Evolutionary conservation across 257 asterid genomes (phyloP), one percentile per base, ranked within the genome.

Genomic region (Cynanchum wilfordii): DNA sequence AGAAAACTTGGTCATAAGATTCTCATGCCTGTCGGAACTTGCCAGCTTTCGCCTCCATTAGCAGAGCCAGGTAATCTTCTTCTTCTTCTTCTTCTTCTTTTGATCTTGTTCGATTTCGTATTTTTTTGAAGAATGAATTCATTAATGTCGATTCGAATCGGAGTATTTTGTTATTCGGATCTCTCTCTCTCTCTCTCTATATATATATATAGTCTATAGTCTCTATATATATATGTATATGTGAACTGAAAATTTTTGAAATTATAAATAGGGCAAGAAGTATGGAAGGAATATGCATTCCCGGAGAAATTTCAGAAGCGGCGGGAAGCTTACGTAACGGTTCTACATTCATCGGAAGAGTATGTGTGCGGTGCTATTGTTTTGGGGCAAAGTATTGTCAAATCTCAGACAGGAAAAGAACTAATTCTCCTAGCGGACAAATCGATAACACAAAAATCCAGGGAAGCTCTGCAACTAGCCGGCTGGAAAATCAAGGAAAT

Each of bases 281-380:
- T 62, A 16, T 62, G 79, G 88, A 75, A 69, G 55, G 69, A 65
- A 10, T 40, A 76, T 49, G 45, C 36, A 33, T 20, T 36, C 20
- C 25, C 49, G 2, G 19, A 45, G 54, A 44, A 13, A 13, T 50
- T 55, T 29, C 52, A 69, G 36, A 68, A 70, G 55, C 80, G 79
- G 70, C 77, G 82, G 72, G 92, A 92, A 66, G 96, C 98, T 0
- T 92, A 88, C 71, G 97, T 85, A 0, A 86, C 97, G 1, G 86
- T 88, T 9, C 78, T 92, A 7, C 97, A 92, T 77, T 87, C 98
- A 2, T 86, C 93, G 4, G 93, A 90, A 72, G 72, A 80, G 59
- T 92, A 90, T 62, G 91, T 92, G 1, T 92, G 98, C 67, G 96
- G 98, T 13, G 97, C 96, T 70, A 89, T 92, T 50, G 87, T 87